Evolutionary conservation across 2,329 filamentous ascomycete genomes (phyloP).

Genomic region (Phoma sp.): DNA sequence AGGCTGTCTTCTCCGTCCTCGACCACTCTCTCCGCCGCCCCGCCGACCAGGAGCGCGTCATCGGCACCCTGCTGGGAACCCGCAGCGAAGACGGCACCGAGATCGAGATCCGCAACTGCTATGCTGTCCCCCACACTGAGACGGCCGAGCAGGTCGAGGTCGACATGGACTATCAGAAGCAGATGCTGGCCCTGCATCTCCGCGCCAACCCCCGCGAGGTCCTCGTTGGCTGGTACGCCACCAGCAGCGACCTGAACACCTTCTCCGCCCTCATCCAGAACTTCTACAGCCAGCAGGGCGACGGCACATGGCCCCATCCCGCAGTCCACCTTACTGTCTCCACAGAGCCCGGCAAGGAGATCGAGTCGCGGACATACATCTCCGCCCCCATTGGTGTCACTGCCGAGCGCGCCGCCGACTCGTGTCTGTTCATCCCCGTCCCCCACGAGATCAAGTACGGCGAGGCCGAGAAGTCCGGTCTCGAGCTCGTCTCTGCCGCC

Average conservation of each 20-base stretch:
- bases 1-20: constrained; percentile 70
- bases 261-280: constrained; percentile 99
- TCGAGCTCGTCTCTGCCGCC: constrained; percentile 84
- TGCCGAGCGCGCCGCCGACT: constrained; percentile 91
- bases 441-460: constrained; percentile 92
- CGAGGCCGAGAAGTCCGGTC: constrained; percentile 75
- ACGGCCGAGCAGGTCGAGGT: constrained; percentile 99
- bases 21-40: constrained; percentile 95
- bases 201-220: constrained; percentile 93
- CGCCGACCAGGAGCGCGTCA: constrained; percentile 91
- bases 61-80: constrained; percentile 91
- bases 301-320: constrained; percentile 96
- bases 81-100: constrained; percentile 96
- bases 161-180: constrained; percentile 99
- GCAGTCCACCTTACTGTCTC: constrained; percentile 95
- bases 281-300: constrained; percentile 97
- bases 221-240: constrained; percentile 98
- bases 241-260: constrained; percentile 93
- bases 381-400: constrained; percentile 93
- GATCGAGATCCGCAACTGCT: constrained; percentile 93
- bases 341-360: constrained; percentile 84
- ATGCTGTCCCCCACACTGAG: constrained; percentile 98
- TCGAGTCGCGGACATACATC: constrained; percentile 93
- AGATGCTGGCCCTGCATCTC: constrained; percentile 94
- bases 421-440: constrained; percentile 95